Conservation (phyloP, 345 rosid genomes). For the Garcia nutans region DNA sequence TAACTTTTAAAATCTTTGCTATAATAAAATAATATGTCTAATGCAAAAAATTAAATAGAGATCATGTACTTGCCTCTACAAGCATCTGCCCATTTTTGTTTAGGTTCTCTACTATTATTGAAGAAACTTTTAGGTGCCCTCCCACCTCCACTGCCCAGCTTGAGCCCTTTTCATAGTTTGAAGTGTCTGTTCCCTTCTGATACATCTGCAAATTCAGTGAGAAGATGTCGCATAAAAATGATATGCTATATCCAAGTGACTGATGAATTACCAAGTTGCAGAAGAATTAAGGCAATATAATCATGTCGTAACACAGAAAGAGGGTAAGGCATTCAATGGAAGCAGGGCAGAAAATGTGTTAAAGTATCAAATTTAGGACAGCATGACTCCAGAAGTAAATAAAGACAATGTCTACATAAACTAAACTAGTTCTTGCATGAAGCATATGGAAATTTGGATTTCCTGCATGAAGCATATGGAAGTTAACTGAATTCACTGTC, state of each 20-base stretch:
- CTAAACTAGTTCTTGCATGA: background rate
- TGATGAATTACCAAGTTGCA: background rate
- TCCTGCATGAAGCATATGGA: conserved; percentile 2
- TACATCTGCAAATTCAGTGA: conserved; percentile 52
- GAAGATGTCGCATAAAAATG: background rate
- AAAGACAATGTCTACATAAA: too few species aligned
- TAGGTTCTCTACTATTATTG: conserved; percentile 88
- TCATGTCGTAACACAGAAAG: background rate
- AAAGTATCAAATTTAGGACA: background rate
- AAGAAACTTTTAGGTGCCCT: conserved; percentile 83
- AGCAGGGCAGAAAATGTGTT: background rate
- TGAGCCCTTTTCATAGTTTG: conserved; percentile 55
- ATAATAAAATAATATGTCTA: conserved; percentile 10
- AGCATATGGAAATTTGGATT: conserved; percentile 5
- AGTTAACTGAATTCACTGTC: conserved; percentile 6
- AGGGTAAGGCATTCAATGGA: background rate
- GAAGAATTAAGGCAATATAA: background rate
- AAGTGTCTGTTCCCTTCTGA: conserved; percentile 49
- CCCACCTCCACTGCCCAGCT: conserved; percentile 92
- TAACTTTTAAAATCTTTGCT: background rate
- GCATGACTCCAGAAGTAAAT: background rate
- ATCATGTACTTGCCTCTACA: conserved; percentile 57
- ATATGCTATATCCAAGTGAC: background rate
- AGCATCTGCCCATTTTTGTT: conserved; percentile 81
- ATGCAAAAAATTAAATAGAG: background rate